Percentiles rank a stretch among this genome's conserved stretches.
Conservation (phyloP, 129 eudicot species). For the Silybum marianum region DNA sequence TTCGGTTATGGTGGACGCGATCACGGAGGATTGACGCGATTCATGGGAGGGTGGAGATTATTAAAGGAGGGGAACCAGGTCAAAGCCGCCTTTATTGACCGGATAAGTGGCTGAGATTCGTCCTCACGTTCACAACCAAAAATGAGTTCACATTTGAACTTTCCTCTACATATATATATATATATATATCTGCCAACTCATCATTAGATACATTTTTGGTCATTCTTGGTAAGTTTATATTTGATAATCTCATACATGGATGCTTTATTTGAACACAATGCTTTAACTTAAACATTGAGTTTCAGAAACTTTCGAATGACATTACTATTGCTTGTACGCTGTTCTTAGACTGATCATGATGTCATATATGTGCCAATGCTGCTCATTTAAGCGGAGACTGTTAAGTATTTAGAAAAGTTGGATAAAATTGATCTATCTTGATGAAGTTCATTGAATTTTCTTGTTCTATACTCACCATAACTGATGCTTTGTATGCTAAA, state of each 20-base stretch:
- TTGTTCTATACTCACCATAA: background rate
- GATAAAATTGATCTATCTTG: background rate
- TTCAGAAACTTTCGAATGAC: background rate
- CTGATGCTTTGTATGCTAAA: background rate
- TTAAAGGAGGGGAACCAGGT: too few species aligned
- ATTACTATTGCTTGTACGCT: background rate
- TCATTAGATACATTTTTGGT: background rate
- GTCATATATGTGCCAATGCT: background rate
- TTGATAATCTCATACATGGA: background rate
- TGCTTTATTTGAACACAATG: background rate
- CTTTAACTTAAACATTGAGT: background rate
- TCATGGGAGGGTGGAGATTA: too few species aligned
- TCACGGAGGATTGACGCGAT: too few species aligned
- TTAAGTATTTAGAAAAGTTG: background rate
- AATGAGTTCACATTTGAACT: too few species aligned
- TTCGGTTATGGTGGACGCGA: too few species aligned
- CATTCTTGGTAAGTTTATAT: background rate
- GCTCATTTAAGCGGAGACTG: background rate
- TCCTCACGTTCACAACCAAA: too few species aligned
- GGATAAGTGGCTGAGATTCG: too few species aligned
- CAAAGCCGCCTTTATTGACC: too few species aligned
- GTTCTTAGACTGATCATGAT: background rate
- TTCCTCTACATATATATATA: background rate
- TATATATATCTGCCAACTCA: background rate
- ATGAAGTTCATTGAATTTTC: background rate